Evolutionary conservation across 2,329 filamentous ascomycete species (phyloP), one percentile per base, ranked within the genome.

Genomic region (Claviceps purpurea): DNA sequence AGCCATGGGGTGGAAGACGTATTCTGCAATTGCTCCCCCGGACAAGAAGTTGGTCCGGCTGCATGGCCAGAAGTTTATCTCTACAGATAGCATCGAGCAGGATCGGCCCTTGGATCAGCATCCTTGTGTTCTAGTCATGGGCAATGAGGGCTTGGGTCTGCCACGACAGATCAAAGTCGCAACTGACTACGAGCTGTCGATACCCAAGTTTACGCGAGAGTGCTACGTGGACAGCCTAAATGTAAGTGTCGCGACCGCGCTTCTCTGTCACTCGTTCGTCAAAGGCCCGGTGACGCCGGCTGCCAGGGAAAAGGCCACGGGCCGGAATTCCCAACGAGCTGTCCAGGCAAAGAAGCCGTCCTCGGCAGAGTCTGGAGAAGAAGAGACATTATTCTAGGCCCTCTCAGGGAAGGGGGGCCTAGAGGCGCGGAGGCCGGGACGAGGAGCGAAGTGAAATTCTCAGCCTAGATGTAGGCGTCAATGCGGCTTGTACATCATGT

Each of bases 181-280:
- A 53, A 84, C 87, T 0, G 81, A 95, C 58, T 73, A 72, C 34
- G 74, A 82, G 58, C 60, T 84, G 4, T 79, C 82, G 6, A 87
- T 98, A 51, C 76, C 75, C 57, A 78, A 65, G 65, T 77, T 65
- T 57, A 75, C 67, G 43, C 70, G 62, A 56, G 72, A 61, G 64
- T 77, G 61, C 64, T 81, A 58, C 64, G 81, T 98, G 2, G 91
- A 97, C 67, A 95, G 89, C 65, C 70, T 98, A 65, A 97, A 98
- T 64, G 93, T 97, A 41, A 89, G 87, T 62, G 90, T 95, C 20
- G 91, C 93, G 1, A 81, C 87, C 6, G 89, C 81, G 1, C 70
- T 97, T 48, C 69, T 97, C 49, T 84, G 83, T 56, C 77, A 83
- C 56, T 73, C 83, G 0, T 88, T 93, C 61, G 64, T 87, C 60